Percentiles rank a stretch among this genome's conserved stretches.
Evolutionary conservation across 495 filamentous ascomycete genomes (phyloP).

Genomic region (Tuber umbilicatum): DNA sequence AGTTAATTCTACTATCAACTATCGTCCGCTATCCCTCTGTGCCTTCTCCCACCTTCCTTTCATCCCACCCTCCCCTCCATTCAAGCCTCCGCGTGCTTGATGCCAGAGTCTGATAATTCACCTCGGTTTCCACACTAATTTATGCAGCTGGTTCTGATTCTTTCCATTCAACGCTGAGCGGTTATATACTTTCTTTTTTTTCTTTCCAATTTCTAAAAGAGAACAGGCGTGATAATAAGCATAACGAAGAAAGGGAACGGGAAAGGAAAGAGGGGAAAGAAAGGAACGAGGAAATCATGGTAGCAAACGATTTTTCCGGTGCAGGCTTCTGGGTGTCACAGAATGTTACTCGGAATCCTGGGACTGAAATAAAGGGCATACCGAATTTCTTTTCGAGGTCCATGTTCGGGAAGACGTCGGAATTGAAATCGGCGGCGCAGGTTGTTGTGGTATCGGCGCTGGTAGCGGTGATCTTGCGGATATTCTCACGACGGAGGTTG

Average conservation of each 20-base stretch:
- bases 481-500: constrained; percentile 35
- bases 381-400: constrained; percentile 39
- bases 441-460: constrained; percentile 31
- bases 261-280: neutral
- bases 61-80: neutral
- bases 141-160: constrained; percentile 2
- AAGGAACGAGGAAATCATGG: neutral
- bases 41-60: neutral
- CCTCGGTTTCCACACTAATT: neutral
- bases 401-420: constrained; percentile 31
- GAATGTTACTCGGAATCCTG: constrained; percentile 17
- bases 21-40: neutral
- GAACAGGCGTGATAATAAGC: neutral
- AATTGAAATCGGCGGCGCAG: constrained; percentile 28
- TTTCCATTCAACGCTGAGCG: constrained; percentile 21
- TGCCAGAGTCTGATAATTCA: neutral
- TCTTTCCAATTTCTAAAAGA: no score
- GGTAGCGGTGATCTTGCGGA: constrained; percentile 36
- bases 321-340: constrained; percentile 12
- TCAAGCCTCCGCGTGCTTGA: neutral
- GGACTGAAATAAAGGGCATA: constrained; percentile 26
- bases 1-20: neutral
- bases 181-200: constrained; percentile 12
- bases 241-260: neutral
- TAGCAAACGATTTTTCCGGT: neutral